A percentile compares a stretch with the other conserved stretches of the same genome.
These are phyloP conservation scores for Hypoxylon fragiforme DNA, from an alignment of 495 filamentous ascomycete genomes.

Conservation along the genomic window DNA sequence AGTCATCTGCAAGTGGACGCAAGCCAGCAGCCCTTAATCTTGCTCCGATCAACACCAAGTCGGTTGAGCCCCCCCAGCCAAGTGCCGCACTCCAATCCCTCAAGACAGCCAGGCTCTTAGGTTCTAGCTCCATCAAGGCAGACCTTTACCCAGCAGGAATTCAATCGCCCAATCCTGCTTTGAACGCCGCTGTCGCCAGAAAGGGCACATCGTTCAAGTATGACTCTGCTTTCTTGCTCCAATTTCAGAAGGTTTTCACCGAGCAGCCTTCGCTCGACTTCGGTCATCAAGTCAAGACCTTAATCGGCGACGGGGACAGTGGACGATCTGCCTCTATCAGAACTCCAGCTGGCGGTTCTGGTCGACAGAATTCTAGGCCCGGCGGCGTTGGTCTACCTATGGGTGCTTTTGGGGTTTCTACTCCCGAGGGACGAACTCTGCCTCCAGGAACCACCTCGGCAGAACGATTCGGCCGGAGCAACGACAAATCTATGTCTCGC, in stretches of 20 bases:
- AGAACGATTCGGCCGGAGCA: slow-evolving; percentile 60
- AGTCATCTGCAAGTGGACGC: slow-evolving; percentile 57
- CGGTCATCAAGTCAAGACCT: slow-evolving; percentile 79
- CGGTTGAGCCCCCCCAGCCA: slow-evolving; percentile 84
- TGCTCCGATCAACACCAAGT: slow-evolving; percentile 70
- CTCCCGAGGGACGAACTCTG: slow-evolving; percentile 52
- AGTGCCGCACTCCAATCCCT: slow-evolving; percentile 91
- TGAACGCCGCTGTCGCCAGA: slow-evolving; percentile 73
- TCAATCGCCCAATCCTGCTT: slow-evolving; percentile 83
- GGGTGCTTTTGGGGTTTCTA: slow-evolving; percentile 73
- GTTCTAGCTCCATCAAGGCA: slow-evolving; percentile 48
- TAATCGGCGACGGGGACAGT: slow-evolving; percentile 72
- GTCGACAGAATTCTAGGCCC: slow-evolving; percentile 50
- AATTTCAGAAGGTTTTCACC: slow-evolving; percentile 91
- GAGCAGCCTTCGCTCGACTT: slow-evolving; percentile 95
- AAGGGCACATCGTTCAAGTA: slow-evolving; percentile 88
- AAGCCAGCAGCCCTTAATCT: slow-evolving; percentile 85
- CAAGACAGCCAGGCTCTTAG: slow-evolving; percentile 81
- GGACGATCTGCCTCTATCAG: slow-evolving; percentile 73
- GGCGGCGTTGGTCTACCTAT: slow-evolving; percentile 41
- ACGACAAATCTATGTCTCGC: slow-evolving; percentile 43
- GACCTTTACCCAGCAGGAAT: slow-evolving; percentile 83
- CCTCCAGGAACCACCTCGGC: slow-evolving; percentile 70
- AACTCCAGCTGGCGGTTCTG: slow-evolving; percentile 60
- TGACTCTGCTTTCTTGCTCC: slow-evolving; percentile 92